Base-by-base conservation (phyloP, 345 rosid species). In the Limnanthes douglasii region DNA sequence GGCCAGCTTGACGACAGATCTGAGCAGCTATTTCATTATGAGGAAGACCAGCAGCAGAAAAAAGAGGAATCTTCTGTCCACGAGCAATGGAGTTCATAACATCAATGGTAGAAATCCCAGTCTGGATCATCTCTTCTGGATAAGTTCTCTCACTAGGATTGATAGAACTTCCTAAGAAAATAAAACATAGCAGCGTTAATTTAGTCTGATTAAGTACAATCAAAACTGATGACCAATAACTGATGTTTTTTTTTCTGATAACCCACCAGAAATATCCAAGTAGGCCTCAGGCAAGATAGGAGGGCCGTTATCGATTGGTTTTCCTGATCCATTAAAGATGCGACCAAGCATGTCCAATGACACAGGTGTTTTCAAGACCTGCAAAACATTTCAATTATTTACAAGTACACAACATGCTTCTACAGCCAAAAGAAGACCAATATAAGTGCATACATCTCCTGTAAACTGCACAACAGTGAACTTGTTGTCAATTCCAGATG, bases 11-110 rank as follows among this genome's bases (percentile, higher is more conserved):
- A 20, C 98, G 98, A 65, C 98, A 88, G 39, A 88, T 88, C 58
- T 88, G 95, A 59, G 95, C 97, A 54, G 95, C 95, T 8, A 88
- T 88, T 68, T 88, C 97, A 46, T 88, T 88, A 57, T 88, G 98
- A 12, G 94, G 98, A 25, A 88, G 95, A 77, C 98, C 94, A 45
- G 95, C 95, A 64, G 95, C 98, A 48, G 95, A 88, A 58, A 88
- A 88, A 20, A 88, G 81, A 39, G 98, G 98, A 43, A 88, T 88
- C 55, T 88, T 88, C 50, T 88, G 95, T 57, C 95, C 97, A 63
- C 98, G 76, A 39, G 97, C 97, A 46, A 83, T 83, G 36, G 97
- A 88, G 45, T 88, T 83, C 95, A 88, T 83, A 34, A 83, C 94
- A 74, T 88, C 98, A 7, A 88, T 88, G 3, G 97, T 88, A 19